Evolutionary conservation across 2,329 filamentous ascomycete genomes (phyloP), one percentile per base, ranked within the genome.

Genomic region (Pseudocercospora eumusae): DNA sequence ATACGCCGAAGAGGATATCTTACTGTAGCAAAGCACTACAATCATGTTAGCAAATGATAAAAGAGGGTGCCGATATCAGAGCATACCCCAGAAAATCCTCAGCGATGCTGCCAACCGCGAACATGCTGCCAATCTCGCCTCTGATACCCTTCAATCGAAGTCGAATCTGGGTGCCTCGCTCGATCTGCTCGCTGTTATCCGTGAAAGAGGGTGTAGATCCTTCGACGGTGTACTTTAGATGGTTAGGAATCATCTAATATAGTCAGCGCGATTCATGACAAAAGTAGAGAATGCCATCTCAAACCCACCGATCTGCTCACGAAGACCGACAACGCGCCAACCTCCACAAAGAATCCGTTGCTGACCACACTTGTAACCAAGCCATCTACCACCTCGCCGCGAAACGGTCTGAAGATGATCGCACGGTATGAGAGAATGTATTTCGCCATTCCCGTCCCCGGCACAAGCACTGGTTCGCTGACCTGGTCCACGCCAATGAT

Each of bases 401-500:
- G 93, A 83, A 98, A 99, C 10, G 95, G 95, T 73, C 93, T 87
- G 93, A 93, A 99, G 61, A 99, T 92, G 63, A 99, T 93, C 57
- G 95, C 95, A 64, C 93, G 91, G 76, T 97, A 99, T 71, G 90
- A 88, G 53, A 99, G 92, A 0, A 91, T 96, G 75, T 97, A 99
- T 78, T 97, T 92, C 20, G 95, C 93, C 69, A 96, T 84, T 9
- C 93, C 95, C 65, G 90, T 96, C 8, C 93, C 91, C 2, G 95
- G 93, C 60, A 97, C 85, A 65, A 99, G 93, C 70, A 92, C 89
- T 11, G 74, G 74, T 74, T 96, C 92, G 15, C 92, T 96, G 72
- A 98, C 93, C 70, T 97, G 91, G 72, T 96, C 93, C 54, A 93
- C 91, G 77, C 97, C 93, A 86, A 99, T 93, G 73, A 99, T 96